Base-by-base conservation (phyloP, 306 rosid genomes). In the Prunus mume region DNA sequence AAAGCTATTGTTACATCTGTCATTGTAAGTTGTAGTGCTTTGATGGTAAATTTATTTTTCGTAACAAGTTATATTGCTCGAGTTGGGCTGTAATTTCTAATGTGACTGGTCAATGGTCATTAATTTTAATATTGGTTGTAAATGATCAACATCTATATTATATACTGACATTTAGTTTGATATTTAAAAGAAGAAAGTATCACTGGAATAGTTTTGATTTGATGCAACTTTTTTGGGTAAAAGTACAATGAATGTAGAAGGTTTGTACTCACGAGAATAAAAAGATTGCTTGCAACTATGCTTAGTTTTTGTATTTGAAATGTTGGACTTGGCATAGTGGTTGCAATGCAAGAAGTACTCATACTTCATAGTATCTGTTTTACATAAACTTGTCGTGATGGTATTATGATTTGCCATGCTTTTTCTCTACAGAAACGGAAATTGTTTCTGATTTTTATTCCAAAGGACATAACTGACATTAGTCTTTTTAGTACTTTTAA, bases 1-100 rank as follows among this genome's bases (percentile, higher is more conserved):
- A 89, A 85, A 91, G 97, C 92, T 45, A 74, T 68, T 71, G 98
- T 96, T 72, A 96, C 96, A 55, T 83, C 93, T 17, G 97, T 96
- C 60, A 66, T 92, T 82, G 99, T 96, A 88, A 91, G 99, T 86
- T 68, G 69, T 56, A 22, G 14, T 64, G 49, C 34, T 25, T 38
- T n/a, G 2, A 10, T 12, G 30, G 24, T 25, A 32, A 68, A 68
- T 30, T 28, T 68, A 27, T 25, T 19, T 76, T 76, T 15, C 51
- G 24, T 20, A 38, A 2, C 28, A 45, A 38, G 50, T 14, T 5
- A 28, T 49, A 20, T 45, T 9, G 45, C 46, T 74, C 30, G 18
- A 63, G 32, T 30, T 63, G 2, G 55, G 18, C 38, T 3, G 9
- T 63, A 13, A 28, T 50, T 30, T 74, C 20, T 64, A 13, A 20